Evolutionary conservation across 768 basidiomycete species (phyloP), one percentile per base, ranked within the genome.

Genomic region (Kwoniella bestiolae): DNA sequence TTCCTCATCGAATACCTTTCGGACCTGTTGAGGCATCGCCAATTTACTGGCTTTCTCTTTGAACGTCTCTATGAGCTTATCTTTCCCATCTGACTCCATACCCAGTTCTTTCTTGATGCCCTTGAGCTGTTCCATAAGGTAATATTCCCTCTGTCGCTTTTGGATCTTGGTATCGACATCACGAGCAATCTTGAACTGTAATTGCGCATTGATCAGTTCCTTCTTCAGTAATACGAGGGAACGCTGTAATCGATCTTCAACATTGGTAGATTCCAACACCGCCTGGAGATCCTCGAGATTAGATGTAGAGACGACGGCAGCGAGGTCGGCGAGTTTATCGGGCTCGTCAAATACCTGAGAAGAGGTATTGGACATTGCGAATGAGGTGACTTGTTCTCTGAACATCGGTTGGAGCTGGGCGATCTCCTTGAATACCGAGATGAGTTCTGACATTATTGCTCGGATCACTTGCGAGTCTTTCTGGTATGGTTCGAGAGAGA

Each of bases 381-480:
- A 96, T 79, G 92, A 93, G 68, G 94, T 93, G 71, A 97, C 70
- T 78, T 97, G 94, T 83, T 97, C 95, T 46, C 94, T 90, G 89
- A 98, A 97, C 70, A 97, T 87, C 1, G 94, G 94, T 81, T 96
- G 95, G 46, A 97, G 86, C 79, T 94, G 92, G 0, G 94, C 94
- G 65, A 98, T 96, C 77, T 97, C 94, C 84, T 98, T 98, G 87
- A 98, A 97, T 41, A 94, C 92, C 49, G 91, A 90, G 70, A 98
- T 90, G 65, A 98, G 92, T 82, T 98, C 95, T 46, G 90, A 89
- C 87, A 93, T 94, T 82, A 96, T 91, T 3, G 95, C 95, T 28
- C 93, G 90, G 72, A 95, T 89, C 80, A 94, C 90, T 79, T 96
- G 94, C 25, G 77, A 79, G 82, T 94, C 89, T 79, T 94, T 91